phyloP scores from a whole-genome alignment of 768 basidiomycete species.

The Amanita rubescens region DNA sequence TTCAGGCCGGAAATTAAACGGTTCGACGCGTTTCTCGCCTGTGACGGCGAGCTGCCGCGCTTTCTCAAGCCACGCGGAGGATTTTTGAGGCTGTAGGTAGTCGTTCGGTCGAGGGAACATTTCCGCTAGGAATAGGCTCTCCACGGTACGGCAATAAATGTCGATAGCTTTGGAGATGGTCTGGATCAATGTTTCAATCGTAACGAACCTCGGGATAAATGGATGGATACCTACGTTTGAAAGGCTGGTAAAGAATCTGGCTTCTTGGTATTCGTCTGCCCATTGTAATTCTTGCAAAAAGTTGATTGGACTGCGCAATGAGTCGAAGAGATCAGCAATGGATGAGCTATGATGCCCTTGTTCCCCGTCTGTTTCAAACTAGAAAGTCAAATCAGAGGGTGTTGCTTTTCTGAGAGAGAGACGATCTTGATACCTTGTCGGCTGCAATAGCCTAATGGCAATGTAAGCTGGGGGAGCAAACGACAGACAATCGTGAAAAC shows the following conservation, averaged over 20 bases:
- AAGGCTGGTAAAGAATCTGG: constrained; percentile 82
- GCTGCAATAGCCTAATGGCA: constrained; percentile 64
- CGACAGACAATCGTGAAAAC: constrained; percentile 21
- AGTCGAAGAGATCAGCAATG: constrained; percentile 93
- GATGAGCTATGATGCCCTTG: constrained; percentile 96
- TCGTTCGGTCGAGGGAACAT: constrained; percentile 86
- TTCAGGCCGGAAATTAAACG: constrained; percentile 90
- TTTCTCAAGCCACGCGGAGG: constrained; percentile 83
- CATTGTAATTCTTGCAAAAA: constrained; percentile 88
- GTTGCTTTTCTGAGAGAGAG: background rate
- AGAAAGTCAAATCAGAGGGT: background rate
- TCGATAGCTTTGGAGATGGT: constrained; percentile 88
- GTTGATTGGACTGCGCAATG: constrained; percentile 81
- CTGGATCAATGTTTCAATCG: constrained; percentile 31
- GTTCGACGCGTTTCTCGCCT: constrained; percentile 88
- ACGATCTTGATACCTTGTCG: constrained; percentile 53
- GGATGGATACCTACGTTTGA: constrained; percentile 55
- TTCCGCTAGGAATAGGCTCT: constrained; percentile 87
- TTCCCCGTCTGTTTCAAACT: constrained; percentile 73
- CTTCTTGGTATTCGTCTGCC: constrained; percentile 86
- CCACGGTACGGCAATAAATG: constrained; percentile 83
- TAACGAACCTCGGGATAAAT: background rate
- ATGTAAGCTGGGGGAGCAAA: constrained; percentile 1
- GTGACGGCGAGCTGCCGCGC: constrained; percentile 67
- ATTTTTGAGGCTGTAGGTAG: constrained; percentile 76